Conservation (phyloP, 2,329 filamentous ascomycete genomes). For the Aulographum hederae region DNA sequence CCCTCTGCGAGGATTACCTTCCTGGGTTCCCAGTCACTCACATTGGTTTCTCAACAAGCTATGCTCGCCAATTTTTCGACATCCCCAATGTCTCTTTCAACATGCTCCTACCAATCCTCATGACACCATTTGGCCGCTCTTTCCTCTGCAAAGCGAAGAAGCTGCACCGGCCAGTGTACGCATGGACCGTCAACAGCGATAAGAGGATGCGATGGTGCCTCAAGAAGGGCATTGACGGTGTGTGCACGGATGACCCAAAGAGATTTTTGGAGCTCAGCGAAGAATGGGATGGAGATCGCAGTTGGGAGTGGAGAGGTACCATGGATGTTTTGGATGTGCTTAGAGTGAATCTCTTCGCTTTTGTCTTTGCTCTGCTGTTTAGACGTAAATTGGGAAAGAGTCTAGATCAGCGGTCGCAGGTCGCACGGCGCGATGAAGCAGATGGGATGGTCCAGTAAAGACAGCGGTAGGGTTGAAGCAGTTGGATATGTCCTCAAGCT, state of each 20-base stretch:
- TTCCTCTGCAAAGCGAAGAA: slow-evolving; percentile 47
- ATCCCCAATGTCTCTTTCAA: slow-evolving; percentile 59
- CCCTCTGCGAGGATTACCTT: slow-evolving; percentile 41
- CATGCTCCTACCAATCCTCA: slow-evolving; percentile 49
- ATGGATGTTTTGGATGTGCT: slow-evolving; percentile 12
- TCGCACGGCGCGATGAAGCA: no score
- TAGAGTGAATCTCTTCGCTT: slow-evolving; percentile 15
- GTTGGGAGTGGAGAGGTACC: slow-evolving; percentile 2
- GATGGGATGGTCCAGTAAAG: no score
- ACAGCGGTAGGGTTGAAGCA: no score
- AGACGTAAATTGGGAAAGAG: slow-evolving; percentile 12
- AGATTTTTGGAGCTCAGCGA: slow-evolving; percentile 44
- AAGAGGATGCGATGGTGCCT: slow-evolving; percentile 71
- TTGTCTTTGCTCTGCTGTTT: slow-evolving; percentile 16
- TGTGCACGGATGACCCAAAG: slow-evolving; percentile 71
- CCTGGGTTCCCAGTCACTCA: slow-evolving; percentile 46
- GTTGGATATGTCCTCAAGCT: no score
- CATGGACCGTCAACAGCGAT: slow-evolving; percentile 77
- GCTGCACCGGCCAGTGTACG: slow-evolving; percentile 42
- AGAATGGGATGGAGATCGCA: neutral
- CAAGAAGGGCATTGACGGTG: slow-evolving; percentile 47
- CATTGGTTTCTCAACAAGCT: slow-evolving; percentile 47
- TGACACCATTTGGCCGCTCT: slow-evolving; percentile 44
- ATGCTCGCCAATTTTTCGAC: slow-evolving; percentile 53
- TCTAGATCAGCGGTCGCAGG: slow-evolving; percentile 4